A percentile compares a stretch with the other conserved stretches of the same genome.
Evolutionary conservation across 1,139 yeast species (phyloP).

Genomic region (Saccharomyces hybrid): DNA sequence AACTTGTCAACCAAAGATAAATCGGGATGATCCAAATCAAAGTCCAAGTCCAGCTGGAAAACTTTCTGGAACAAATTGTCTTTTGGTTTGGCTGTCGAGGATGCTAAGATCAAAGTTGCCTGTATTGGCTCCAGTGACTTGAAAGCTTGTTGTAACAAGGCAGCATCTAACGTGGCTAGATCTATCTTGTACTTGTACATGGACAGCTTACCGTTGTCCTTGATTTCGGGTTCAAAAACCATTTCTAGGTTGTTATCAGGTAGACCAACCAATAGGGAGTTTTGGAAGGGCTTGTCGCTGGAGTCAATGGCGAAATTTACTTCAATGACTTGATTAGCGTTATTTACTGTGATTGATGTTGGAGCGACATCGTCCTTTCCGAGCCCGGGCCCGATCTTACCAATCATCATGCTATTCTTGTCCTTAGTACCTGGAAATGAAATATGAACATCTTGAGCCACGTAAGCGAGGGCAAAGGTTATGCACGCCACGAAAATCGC

Average conservation of each 20-base stretch:
- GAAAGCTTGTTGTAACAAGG: not conserved
- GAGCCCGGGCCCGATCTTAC: conserved; percentile 4
- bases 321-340: conserved; percentile 12
- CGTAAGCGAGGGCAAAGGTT: conserved; percentile 10
- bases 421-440: not conserved
- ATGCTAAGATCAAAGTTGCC: conserved; percentile 1
- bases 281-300: conserved; percentile 16
- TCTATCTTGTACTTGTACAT: not conserved
- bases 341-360: conserved; percentile 5
- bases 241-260: conserved; percentile 17
- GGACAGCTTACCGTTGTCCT: conserved; percentile 4
- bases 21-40: not conserved
- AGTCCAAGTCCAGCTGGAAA: conserved; percentile 10
- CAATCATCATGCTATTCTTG: conserved; percentile 9
- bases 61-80: conserved; percentile 9
- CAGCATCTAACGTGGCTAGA: not conserved
- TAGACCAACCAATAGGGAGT: conserved; percentile 19
- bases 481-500: conserved; percentile 6
- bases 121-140: not conserved
- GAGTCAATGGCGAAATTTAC: conserved; percentile 16
- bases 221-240: conserved; percentile 11
- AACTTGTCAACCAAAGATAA: conserved; percentile 1
- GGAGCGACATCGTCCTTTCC: conserved; percentile 8
- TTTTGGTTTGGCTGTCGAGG: not conserved
- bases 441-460: conserved; percentile 13